These are phyloP conservation scores for Diaporthe eres DNA, from an alignment of 2,329 filamentous ascomycete genomes.

Conservation along the genomic window DNA sequence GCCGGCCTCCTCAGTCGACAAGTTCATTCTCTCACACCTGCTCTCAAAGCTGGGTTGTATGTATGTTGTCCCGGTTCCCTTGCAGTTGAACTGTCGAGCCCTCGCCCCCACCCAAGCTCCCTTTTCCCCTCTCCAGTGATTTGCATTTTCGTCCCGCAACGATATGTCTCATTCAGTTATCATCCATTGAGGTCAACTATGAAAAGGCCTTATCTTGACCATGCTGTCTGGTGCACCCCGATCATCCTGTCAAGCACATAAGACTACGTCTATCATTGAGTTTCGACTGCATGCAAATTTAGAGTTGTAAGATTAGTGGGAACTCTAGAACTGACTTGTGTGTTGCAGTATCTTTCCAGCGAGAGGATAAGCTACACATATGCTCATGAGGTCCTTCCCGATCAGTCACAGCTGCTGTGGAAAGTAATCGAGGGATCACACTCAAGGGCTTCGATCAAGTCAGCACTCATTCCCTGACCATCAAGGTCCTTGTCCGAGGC, in stretches of 20 bases:
- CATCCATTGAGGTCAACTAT: background rate
- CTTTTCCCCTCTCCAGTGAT: background rate
- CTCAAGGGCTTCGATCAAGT: background rate
- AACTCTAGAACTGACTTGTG: background rate
- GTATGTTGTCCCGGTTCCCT: constrained; percentile 7
- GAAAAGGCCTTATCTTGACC: background rate
- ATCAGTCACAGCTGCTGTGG: background rate
- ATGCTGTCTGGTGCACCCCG: no score
- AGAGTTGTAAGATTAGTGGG: background rate
- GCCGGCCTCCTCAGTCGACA: background rate
- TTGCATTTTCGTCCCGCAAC: background rate
- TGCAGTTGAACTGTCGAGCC: background rate
- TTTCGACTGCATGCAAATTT: background rate
- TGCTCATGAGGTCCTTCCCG: background rate
- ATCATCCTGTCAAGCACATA: background rate
- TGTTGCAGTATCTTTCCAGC: background rate
- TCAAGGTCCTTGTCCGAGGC: background rate
- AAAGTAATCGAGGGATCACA: background rate
- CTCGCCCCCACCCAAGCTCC: background rate
- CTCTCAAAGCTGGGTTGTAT: constrained; percentile 12
- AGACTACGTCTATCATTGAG: background rate
- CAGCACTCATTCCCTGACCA: background rate
- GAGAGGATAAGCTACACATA: background rate
- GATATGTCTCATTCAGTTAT: background rate
- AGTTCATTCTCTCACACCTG: background rate